Percentiles rank a stretch among this genome's conserved stretches.
Conservation (phyloP, 768 basidiomycete genomes). For the Lactarius vividus region DNA sequence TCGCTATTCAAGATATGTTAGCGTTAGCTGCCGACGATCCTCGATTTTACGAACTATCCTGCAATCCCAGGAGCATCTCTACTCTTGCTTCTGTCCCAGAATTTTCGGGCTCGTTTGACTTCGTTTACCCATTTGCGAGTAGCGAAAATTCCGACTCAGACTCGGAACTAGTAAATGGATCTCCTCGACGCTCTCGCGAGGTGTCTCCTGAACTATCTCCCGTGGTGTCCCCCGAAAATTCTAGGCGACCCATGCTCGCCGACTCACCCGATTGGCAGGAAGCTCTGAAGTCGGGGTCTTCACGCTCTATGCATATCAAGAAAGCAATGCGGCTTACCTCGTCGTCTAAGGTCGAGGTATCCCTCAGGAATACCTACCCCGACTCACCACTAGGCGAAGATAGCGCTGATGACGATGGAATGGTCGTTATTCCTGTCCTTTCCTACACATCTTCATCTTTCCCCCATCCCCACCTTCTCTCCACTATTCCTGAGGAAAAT, state of each 20-base stretch:
- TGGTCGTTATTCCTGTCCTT: conserved; percentile 1
- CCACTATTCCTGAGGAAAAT: conserved; percentile 11
- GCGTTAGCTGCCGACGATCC: conserved; percentile 1
- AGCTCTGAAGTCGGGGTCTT: not conserved
- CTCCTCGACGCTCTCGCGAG: not conserved
- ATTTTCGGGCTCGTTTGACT: conserved; percentile 7
- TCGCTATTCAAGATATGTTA: conserved; percentile 18
- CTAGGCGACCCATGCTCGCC: not conserved
- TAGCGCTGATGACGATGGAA: not conserved
- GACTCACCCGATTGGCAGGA: not conserved
- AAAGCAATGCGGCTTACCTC: not conserved
- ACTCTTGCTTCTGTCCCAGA: conserved; percentile 6
- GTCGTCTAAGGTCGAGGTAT: conserved; percentile 8
- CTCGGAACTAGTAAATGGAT: not conserved
- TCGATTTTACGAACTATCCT: not conserved
- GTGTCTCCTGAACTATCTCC: not conserved
- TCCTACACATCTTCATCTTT: not conserved
- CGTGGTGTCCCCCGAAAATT: not conserved
- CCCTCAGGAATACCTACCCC: not conserved
- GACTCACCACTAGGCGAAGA: conserved; percentile 1
- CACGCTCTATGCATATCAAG: not conserved
- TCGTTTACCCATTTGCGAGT: not conserved
- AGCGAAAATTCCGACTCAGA: not conserved
- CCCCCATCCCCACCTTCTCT: conserved; percentile 17
- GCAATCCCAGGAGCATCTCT: not conserved